A percentile compares a stretch with the other conserved stretches of the same genome.
Conservation (phyloP, 768 basidiomycete genomes). For the Phaffia tasmanica region DNA sequence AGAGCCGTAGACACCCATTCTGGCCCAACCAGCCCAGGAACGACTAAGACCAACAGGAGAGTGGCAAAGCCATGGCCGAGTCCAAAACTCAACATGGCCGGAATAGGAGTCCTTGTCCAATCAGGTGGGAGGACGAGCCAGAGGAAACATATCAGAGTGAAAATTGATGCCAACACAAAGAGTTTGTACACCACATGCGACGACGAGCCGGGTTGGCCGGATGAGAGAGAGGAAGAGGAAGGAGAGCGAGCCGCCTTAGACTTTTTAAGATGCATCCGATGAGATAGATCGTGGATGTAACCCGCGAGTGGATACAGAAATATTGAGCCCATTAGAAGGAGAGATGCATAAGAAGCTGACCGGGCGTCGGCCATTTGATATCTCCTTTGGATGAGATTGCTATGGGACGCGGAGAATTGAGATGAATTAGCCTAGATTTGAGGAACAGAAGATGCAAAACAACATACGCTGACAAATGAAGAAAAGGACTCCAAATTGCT, state of each 20-base stretch:
- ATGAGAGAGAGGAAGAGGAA: background rate
- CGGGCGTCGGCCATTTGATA: slow-evolving; percentile 52
- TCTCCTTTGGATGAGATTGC: slow-evolving; percentile 61
- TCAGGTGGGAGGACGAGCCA: slow-evolving; percentile 57
- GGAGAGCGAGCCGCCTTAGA: slow-evolving; percentile 6
- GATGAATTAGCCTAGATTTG: slow-evolving; percentile 50
- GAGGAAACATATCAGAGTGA: slow-evolving; percentile 52
- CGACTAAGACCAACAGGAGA: slow-evolving; percentile 59
- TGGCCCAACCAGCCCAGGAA: slow-evolving; percentile 56
- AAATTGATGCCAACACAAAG: slow-evolving; percentile 48
- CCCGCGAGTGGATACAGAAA: slow-evolving; percentile 59
- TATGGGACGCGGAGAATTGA: slow-evolving; percentile 41
- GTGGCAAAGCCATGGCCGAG: slow-evolving; percentile 65
- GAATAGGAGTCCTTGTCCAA: slow-evolving; percentile 51
- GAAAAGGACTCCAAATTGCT: slow-evolving; percentile 65
- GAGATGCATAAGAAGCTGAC: slow-evolving; percentile 57
- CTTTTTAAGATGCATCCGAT: background rate
- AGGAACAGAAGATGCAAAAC: background rate
- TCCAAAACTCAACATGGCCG: slow-evolving; percentile 53
- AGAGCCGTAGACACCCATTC: slow-evolving; percentile 69
- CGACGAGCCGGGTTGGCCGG: slow-evolving; percentile 37
- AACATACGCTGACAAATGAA: slow-evolving; percentile 59
- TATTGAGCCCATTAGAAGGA: slow-evolving; percentile 58
- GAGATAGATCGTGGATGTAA: slow-evolving; percentile 16
- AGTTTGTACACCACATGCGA: slow-evolving; percentile 52